Percentiles rank a stretch among this genome's conserved stretches.
These are phyloP conservation scores for Cercophora samala DNA, from an alignment of 495 filamentous ascomycete genomes.

Conservation along the genomic window DNA sequence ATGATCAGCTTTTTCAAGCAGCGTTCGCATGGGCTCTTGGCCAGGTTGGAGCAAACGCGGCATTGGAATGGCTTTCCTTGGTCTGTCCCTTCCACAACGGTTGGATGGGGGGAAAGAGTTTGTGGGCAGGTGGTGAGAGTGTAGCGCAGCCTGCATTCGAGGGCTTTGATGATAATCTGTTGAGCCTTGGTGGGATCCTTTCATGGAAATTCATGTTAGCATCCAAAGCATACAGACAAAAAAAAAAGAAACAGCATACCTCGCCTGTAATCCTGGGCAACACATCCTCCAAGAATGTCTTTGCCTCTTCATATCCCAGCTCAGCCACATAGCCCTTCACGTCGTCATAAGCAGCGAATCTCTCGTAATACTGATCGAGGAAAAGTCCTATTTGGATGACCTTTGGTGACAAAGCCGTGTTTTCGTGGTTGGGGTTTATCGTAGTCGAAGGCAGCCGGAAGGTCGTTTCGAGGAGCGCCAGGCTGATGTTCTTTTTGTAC, in stretches of 20 bases:
- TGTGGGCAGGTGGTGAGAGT: conserved; percentile 35
- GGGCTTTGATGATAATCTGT: conserved; percentile 23
- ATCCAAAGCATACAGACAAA: background rate
- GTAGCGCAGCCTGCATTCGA: conserved; percentile 33
- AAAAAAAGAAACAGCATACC: conserved; percentile 16
- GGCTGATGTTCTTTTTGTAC: conserved; percentile 36
- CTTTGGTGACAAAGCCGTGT: conserved; percentile 23
- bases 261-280: conserved; percentile 29
- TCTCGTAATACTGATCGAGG: conserved; percentile 34
- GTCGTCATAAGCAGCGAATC: conserved; percentile 35
- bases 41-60: conserved; percentile 25
- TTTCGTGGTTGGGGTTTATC: conserved; percentile 13
- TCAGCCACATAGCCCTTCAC: conserved; percentile 34
- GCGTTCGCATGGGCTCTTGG: conserved; percentile 27
- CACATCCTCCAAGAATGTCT: conserved; percentile 27
- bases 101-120: conserved; percentile 27
- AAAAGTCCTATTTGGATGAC: conserved; percentile 33
- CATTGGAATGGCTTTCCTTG: conserved; percentile 30
- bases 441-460: conserved; percentile 20
- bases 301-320: conserved; percentile 31
- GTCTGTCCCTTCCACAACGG: conserved; percentile 23
- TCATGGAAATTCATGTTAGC: background rate
- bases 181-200: conserved; percentile 23
- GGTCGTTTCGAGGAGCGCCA: conserved; percentile 27
- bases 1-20: conserved; percentile 37